These are phyloP conservation scores for Zymoseptoria crescenta DNA, from an alignment of 2,329 filamentous ascomycete species.

Conservation along the genomic window DNA sequence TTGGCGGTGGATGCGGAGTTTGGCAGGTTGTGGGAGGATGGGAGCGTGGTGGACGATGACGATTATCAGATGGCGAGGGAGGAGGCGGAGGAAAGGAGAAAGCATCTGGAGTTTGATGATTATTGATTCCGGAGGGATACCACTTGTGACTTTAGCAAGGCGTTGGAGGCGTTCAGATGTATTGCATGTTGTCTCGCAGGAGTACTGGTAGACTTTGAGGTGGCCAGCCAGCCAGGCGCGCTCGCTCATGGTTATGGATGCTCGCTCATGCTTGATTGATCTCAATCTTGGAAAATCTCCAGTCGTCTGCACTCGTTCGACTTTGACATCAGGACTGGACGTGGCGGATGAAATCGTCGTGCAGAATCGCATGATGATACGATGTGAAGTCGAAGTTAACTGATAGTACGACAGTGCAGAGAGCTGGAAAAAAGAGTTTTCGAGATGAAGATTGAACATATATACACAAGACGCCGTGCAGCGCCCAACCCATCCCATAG, in stretches of 20 bases:
- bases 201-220: not conserved
- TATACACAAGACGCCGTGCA: not conserved
- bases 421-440: not conserved
- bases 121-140: constrained; percentile 7
- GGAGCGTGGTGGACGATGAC: constrained; percentile 78
- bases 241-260: not conserved
- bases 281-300: not conserved
- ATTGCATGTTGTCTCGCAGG: not conserved
- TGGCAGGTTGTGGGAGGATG: constrained; percentile 76
- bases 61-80: constrained; percentile 71
- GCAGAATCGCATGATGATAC: too few relatives aligned
- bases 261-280: not conserved
- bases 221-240: not conserved
- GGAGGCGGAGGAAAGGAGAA: constrained; percentile 53
- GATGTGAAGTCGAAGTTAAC: too few relatives aligned
- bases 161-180: constrained; percentile 5
- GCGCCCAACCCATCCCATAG: not conserved
- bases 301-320: too few relatives aligned
- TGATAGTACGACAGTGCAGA: too few relatives aligned
- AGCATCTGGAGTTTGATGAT: constrained; percentile 38
- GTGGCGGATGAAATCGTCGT: too few relatives aligned
- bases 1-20: constrained; percentile 62
- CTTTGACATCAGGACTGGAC: too few relatives aligned
- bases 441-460: not conserved
- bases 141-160: constrained; percentile 1